Evolutionary conservation across 108 stramenopile species (phyloP), one percentile per base, ranked within the genome.

Genomic region (Cyclotella atomus): DNA sequence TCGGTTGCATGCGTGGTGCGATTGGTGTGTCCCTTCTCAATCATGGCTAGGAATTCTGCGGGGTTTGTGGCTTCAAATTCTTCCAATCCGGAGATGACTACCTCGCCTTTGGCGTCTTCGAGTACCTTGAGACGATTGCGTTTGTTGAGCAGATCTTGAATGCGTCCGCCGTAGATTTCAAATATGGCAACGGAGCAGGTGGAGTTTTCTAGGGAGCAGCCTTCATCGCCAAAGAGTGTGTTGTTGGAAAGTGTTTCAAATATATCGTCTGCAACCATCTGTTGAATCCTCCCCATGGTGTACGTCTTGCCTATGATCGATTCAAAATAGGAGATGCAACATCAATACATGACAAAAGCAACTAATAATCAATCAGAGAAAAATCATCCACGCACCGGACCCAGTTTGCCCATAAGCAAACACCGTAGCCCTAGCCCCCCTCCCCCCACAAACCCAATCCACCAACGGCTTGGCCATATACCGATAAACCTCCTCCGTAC

Each of bases 1-100:
- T 95, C 97, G 2, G 98, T 99, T 15, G 95, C 87, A 68, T 98
- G 97, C 10, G 98, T 99, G n/a, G 99, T 99, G 1, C 99, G 89
- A 34, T 81, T 77, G 3, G 61, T 75, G 61, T 99, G 97, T 0
- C 97, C 99, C 47, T 67, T 66, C 35, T 94, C 89, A 49, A 99
- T 83, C 41, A 96, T 59, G 3, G 56, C 72, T 55, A 97, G 79
- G 71, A 99, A 93, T 32, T 89, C 87, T n/a, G 76, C 71, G 0
- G 95, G 91, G 23, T 73, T 83, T 30, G 68, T 59, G 3, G 93
- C 96, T 70, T 82, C 75, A 65, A 88, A 89, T 73, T 98, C 97
- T 65, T 81, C 66, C 50, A 99, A 72, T 1, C 97, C 99, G 3
- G 91, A 87, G 36, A 98, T 85, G 6, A 92, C 82, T 38, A 98